Base-by-base conservation (phyloP, 2,329 filamentous ascomycete species). In the Colletotrichum viniferum region DNA sequence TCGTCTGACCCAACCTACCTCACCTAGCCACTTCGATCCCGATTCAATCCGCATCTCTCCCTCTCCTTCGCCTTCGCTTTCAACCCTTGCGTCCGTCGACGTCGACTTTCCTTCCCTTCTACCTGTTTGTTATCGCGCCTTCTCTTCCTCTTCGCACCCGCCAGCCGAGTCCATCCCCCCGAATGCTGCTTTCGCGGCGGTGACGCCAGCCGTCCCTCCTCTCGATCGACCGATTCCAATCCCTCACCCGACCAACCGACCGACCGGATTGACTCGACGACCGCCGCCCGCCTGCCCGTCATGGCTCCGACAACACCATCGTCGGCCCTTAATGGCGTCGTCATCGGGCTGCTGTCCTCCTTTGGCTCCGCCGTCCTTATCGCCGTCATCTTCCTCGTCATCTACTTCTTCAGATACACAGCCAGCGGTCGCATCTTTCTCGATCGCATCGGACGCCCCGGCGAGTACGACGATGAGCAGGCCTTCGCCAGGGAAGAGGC, bases 401-500 rank as follows among this genome's bases (percentile, higher is more conserved):
- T 98, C 83, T 98, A 98, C 85, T 97, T 98, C 87, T 97, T 98
- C 85, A 92, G 94, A 86, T 97, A 97, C 84, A 98, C 96, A 48
- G 92, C 90, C 70, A 94, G 94, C 66, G 96, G 96, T 58, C 92
- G 96, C 79, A 98, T 99, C 82, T 92, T 98, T 77, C 91, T 99
- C 79, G 97, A 99, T 86, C 93, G 96, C 78, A 94, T 99, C 84
- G 96, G 96, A 61, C 91, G 96, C 76, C 97, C 97, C 1, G 97
- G 97, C 80, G 97, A 98, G 86, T 99, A 96, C 84, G 97, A 99
- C 83, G 97, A 99, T 86, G 97, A 98, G 84, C 96, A 98, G 86
- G 95, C 95, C 13, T 98, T 98, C 87, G 90, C 93, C 78, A 93
- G 95, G 82, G 97, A 98, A 84, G 97, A 99, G 91, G 96, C 95